Evolutionary conservation across 345 rosid genomes (phyloP), one percentile per base, ranked within the genome.

Genomic region (Arabidopsis arenosa): DNA sequence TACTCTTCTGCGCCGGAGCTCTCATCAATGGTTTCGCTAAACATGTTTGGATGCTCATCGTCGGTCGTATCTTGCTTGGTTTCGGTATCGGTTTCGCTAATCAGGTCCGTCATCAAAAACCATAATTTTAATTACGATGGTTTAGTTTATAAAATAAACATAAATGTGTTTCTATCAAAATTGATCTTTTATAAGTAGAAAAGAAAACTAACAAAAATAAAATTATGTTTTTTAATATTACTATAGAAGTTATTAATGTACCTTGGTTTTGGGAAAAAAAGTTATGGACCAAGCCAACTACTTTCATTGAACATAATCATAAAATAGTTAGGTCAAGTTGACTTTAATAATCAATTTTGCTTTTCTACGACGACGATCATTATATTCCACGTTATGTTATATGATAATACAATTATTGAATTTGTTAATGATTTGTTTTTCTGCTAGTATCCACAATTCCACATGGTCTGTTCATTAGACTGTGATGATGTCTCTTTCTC

Each of bases 31-130:
- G 97, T 39, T 72, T 82, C 10, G 97, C 99, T 28, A 26, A 86
- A 66, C 83, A 79, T 4, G 89, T 96, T 11, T 89, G 92, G 97
- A 96, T 96, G 99, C 85, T 96, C 55, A 91, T 91, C 62, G 73
- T 93, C 32, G 99, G 99, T 5, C 86, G 98, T 57, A 82, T 96
- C 13, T 77, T 96, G 69, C 96, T 96, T 18, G 99, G 99, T 71
- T 93, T 96, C 28, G 99, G 99, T 43, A 85, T 96, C 52, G 99
- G 99, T 12, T 96, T 96, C 60, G 97, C 99, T 57, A 96, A 93
- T 79, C 99, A 96, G 99, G 99, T 96, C 70, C 60, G 6, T 60
- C 6, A 11, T 37, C 5, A 36, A 9, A 30, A 15, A 61, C 15
- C 10, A 39, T 32, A 5, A 18, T 18, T 39, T 8, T 44, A 28